Evolutionary conservation across 2,329 filamentous ascomycete genomes (phyloP).

Genomic region (Thelonectria discophora): DNA sequence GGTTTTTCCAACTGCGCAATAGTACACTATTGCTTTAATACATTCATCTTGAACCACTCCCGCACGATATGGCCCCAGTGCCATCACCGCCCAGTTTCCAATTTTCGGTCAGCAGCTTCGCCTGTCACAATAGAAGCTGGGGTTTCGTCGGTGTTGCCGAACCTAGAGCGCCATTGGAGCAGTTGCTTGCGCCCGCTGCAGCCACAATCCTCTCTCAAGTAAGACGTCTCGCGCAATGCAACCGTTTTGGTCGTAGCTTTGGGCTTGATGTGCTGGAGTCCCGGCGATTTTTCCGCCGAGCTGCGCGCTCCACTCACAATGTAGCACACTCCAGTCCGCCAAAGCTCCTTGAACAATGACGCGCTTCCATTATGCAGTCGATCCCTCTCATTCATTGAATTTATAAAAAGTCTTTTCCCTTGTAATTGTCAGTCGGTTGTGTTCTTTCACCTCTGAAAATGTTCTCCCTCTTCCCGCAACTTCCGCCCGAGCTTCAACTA

Average conservation of each 20-base stretch:
- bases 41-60: background rate
- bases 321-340: background rate
- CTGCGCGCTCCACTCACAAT: background rate
- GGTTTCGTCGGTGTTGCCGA: background rate
- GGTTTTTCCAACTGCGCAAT: too few relatives aligned
- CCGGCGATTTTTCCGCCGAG: slow-evolving; percentile 9
- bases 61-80: background rate
- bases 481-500: background rate
- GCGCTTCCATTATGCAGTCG: too few relatives aligned
- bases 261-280: background rate
- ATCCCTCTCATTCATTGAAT: background rate
- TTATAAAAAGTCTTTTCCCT: background rate
- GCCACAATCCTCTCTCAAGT: background rate
- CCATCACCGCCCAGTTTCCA: background rate
- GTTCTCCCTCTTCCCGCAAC: slow-evolving; percentile 2
- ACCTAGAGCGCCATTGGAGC: background rate
- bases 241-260: background rate
- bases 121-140: background rate
- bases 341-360: too few relatives aligned
- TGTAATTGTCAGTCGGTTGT: too few relatives aligned
- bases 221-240: slow-evolving; percentile 7
- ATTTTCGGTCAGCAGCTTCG: background rate
- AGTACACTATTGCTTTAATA: too few relatives aligned
- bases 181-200: background rate
- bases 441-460: background rate